phyloP scores from a whole-genome alignment of 2,329 filamentous ascomycete genomes.

The Zasmidium angulare region DNA sequence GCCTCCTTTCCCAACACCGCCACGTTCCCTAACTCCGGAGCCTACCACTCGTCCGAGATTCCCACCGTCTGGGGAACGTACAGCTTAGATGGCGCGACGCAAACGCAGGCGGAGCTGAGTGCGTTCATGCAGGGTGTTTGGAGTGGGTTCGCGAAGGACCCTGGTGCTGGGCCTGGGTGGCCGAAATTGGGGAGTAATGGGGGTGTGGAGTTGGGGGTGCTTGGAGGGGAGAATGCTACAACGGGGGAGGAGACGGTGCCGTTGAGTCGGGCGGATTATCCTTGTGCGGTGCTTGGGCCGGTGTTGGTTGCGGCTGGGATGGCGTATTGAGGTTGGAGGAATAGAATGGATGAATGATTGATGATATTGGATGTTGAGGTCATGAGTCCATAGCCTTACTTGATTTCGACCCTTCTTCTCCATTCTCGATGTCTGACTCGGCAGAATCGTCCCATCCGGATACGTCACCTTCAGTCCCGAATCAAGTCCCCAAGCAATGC shows the following conservation, averaged over 20 bases:
- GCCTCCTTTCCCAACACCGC: slow-evolving; percentile 31
- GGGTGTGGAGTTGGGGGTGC: slow-evolving; percentile 12
- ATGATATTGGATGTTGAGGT: too few relatives aligned
- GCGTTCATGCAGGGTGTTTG: slow-evolving; percentile 23
- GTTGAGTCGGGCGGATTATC: slow-evolving; percentile 9
- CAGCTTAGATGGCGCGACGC: slow-evolving; percentile 17
- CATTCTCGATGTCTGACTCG: too few relatives aligned
- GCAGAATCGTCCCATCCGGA: slow-evolving; percentile 2
- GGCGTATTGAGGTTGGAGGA: not conserved
- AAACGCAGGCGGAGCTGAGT: slow-evolving; percentile 18
- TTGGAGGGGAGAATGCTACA: slow-evolving; percentile 13
- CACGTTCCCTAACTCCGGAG: slow-evolving; percentile 25
- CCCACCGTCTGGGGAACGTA: slow-evolving; percentile 25
- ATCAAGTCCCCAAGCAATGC: slow-evolving; percentile 12
- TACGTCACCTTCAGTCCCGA: slow-evolving; percentile 5
- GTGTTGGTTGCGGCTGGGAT: slow-evolving; percentile 1
- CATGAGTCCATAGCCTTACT: too few relatives aligned
- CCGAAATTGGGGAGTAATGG: slow-evolving; percentile 23
- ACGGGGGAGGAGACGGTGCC: slow-evolving; percentile 9
- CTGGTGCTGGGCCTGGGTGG: slow-evolving; percentile 25
- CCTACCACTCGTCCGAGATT: slow-evolving; percentile 38
- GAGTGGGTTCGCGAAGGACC: slow-evolving; percentile 22
- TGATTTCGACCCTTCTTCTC: too few relatives aligned
- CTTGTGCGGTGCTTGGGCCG: slow-evolving; percentile 15
- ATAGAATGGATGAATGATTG: not conserved